Evolutionary conservation across 805 yeast species (phyloP).

Genomic region (Schwanniomyces polymorphus): DNA sequence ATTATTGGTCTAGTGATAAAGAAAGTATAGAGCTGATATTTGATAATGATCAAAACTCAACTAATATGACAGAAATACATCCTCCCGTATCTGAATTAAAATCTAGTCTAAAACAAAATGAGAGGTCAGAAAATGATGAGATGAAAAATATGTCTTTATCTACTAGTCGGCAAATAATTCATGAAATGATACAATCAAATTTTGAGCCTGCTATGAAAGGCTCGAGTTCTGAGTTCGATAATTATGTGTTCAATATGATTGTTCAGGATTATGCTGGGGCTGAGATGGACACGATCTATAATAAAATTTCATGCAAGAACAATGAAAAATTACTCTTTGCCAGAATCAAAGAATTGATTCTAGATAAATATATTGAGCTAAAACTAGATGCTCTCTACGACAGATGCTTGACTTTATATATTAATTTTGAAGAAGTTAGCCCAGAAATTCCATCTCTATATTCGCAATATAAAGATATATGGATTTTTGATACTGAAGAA

Average conservation of each 20-base stretch:
- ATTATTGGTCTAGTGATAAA: not conserved
- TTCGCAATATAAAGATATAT: conserved; percentile 14
- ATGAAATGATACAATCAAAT: conserved; percentile 7
- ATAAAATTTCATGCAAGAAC: conserved; percentile 7
- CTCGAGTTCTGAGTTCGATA: conserved; percentile 11
- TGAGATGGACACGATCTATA: conserved; percentile 7
- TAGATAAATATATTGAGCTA: conserved; percentile 15
- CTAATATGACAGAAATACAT: not conserved
- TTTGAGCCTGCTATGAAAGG: conserved; percentile 6
- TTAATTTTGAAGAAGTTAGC: not conserved
- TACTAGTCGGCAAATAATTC: conserved; percentile 4
- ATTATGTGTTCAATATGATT: conserved; percentile 15
- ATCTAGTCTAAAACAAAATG: not conserved
- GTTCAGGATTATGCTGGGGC: conserved; percentile 13
- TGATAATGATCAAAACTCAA: not conserved
- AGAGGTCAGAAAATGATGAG: not conserved
- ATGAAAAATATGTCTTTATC: not conserved
- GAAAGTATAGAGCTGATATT: not conserved
- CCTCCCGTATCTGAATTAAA: not conserved
- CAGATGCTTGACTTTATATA: not conserved
- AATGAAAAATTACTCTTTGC: conserved; percentile 8
- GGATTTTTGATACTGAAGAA: conserved; percentile 16
- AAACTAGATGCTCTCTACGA: conserved; percentile 14
- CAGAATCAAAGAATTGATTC: conserved; percentile 12
- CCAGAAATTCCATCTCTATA: conserved; percentile 15